Evolutionary conservation across 495 filamentous ascomycete species (phyloP), one percentile per base, ranked within the genome.

Genomic region (Podospora sp.): DNA sequence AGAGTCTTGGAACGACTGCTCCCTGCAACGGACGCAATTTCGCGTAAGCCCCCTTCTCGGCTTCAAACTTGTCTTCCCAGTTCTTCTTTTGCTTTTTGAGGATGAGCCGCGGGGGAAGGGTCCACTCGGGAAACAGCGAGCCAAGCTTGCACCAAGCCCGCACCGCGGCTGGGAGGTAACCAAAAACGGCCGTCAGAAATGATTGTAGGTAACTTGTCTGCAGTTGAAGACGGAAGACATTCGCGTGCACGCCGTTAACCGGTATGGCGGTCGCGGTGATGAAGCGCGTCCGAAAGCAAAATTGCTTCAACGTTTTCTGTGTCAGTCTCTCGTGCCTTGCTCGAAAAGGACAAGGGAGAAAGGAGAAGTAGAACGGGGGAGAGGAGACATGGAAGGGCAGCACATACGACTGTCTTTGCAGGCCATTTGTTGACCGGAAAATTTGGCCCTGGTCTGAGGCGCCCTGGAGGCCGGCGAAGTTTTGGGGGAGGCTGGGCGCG

Each of bases 41-140:
- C 50, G 62, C 58, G 29, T 71, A 71, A 20, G 66, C 40, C 26
- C 33, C 65, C 40, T 68, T 71, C 59, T 71, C 69, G n/a, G 29
- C 27, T 27, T 69, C 51, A 35, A 69, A 65, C 22, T 69, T 51
- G 11, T 69, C 67, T 16, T 68, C 26, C 65, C 59, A 71, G 52
- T 29, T 27, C 27, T 59, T 46, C 65, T 68, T 71, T n/a, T 68
- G 61, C 18, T 57, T 63, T 46, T 71, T 71, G 3, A 68, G 26
- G 22, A 68, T 60, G 8, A 71, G 11, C 16, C 21, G 21, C 1
- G 58, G 29, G 53, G 69, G 65, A 55, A 71, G 58, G 53, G 9
- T 68, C 66, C 63, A 71, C 33, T 71, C 69, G 20, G 69, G 66
- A 63, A 71, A 67, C 5, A 49, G 2, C 22, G n/a, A n/a, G n/a